A percentile compares a stretch with the other conserved stretches of the same genome.
Conservation (phyloP, 148 eudicot genomes). For the Rhododendron williamsianum region DNA sequence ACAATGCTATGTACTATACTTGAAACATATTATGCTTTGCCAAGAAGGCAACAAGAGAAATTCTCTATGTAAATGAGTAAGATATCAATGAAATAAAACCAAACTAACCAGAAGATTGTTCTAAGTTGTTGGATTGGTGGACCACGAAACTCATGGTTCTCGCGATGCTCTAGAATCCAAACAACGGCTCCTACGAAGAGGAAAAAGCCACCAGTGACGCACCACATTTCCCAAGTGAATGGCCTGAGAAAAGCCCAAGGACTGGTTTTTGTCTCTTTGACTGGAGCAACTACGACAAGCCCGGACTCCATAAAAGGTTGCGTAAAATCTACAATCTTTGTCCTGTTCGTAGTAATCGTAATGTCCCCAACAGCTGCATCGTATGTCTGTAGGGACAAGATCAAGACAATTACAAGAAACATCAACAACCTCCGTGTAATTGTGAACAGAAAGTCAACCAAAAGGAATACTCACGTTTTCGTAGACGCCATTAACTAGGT, state of each 20-base stretch:
- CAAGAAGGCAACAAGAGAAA: neutral
- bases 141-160: conserved; percentile 70
- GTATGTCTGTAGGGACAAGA: conserved; percentile 40
- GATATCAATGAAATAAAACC: neutral
- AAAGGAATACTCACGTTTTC: conserved; percentile 47
- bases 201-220: conserved; percentile 51
- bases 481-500: conserved; percentile 56
- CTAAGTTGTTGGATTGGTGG: conserved; percentile 65
- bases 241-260: conserved; percentile 76
- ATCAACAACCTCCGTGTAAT: neutral
- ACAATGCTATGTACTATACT: neutral
- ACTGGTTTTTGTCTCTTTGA: conserved; percentile 37
- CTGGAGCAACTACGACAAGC: conserved; percentile 61
- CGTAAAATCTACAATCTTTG: conserved; percentile 77
- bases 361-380: conserved; percentile 91
- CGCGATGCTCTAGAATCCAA: conserved; percentile 81
- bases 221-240: conserved; percentile 61
- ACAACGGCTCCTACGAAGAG: conserved; percentile 61
- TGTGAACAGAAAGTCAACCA: neutral
- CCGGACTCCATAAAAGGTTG: conserved; percentile 76
- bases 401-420: neutral
- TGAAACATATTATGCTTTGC: neutral
- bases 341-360: conserved; percentile 62
- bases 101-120: conserved; percentile 60
- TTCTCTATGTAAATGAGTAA: neutral